phyloP scores from a whole-genome alignment of 2,329 filamentous ascomycete genomes.

The Penicillium nordicum region DNA sequence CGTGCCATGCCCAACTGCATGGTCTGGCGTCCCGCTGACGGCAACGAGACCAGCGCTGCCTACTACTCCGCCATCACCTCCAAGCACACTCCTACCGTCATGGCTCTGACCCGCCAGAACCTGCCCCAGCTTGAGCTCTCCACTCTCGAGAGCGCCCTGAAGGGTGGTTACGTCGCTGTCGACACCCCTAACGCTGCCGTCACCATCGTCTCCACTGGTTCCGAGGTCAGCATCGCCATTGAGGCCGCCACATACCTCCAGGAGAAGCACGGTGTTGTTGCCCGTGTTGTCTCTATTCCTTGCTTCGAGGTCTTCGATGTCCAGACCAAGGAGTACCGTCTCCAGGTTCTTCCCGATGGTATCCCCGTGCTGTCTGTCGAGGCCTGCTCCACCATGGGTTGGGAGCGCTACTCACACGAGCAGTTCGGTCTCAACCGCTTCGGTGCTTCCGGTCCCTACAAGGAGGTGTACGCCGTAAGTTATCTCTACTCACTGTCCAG shows the following conservation, averaged over 20 bases:
- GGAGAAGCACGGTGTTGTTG: constrained; percentile 81
- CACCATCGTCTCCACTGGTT: constrained; percentile 91
- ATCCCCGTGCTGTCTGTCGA: constrained; percentile 92
- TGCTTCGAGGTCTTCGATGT: constrained; percentile 96
- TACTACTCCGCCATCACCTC: constrained; percentile 94
- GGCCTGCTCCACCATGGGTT: constrained; percentile 95
- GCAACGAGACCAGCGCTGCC: constrained; percentile 95
- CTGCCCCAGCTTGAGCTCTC: constrained; percentile 95
- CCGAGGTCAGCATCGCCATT: constrained; percentile 89
- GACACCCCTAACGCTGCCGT: constrained; percentile 80
- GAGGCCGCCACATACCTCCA: constrained; percentile 89
- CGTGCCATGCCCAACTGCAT: constrained; percentile 98
- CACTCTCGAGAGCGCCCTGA: constrained; percentile 80
- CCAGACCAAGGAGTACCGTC: constrained; percentile 90
- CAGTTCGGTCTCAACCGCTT: constrained; percentile 99
- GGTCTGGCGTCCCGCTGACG: constrained; percentile 98
- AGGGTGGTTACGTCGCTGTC: constrained; percentile 90
- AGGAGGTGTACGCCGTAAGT: constrained; percentile 89
- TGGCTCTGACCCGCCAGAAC: constrained; percentile 96
- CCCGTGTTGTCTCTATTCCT: constrained; percentile 90
- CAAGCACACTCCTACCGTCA: constrained; percentile 84
- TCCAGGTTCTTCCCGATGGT: constrained; percentile 87
- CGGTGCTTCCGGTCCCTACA: constrained; percentile 94
- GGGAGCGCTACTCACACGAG: constrained; percentile 99
- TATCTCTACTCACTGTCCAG: neutral